phyloP scores from a whole-genome alignment of 768 basidiomycete species.

The Trametes elegans region DNA sequence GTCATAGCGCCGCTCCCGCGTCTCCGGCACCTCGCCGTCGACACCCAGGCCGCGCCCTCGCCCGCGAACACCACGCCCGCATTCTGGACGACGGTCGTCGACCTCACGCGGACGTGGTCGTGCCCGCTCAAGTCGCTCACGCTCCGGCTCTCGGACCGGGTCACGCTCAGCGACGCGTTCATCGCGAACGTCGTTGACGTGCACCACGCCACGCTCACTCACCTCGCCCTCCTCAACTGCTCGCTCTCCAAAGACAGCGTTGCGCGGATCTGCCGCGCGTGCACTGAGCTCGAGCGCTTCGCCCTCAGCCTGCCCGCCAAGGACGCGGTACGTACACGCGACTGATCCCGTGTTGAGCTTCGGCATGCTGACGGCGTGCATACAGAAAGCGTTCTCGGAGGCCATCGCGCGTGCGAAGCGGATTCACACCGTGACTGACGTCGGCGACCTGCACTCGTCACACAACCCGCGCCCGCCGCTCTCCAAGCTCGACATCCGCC shows the following conservation, averaged over 20 bases:
- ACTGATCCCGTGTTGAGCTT: background rate
- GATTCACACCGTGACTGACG: constrained; percentile 46
- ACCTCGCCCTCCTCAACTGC: constrained; percentile 49
- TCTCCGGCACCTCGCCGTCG: constrained; percentile 53
- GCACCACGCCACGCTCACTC: constrained; percentile 42
- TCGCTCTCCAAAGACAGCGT: constrained; percentile 40
- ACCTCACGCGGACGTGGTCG: constrained; percentile 31
- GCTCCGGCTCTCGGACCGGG: constrained; percentile 46
- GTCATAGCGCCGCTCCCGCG: constrained; percentile 35
- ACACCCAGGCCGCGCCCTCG: constrained; percentile 38
- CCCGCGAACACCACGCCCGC: constrained; percentile 24
- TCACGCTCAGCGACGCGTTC: constrained; percentile 37
- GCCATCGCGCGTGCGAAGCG: constrained; percentile 37
- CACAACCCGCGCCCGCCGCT: constrained; percentile 41
- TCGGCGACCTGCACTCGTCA: constrained; percentile 38
- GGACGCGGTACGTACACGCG: constrained; percentile 34
- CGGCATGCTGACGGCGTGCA: too few species aligned
- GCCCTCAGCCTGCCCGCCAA: constrained; percentile 50
- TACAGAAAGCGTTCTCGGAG: constrained; percentile 32
- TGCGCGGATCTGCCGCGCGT: constrained; percentile 39
- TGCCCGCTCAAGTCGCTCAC: constrained; percentile 36
- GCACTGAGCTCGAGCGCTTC: constrained; percentile 47
- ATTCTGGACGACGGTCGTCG: constrained; percentile 32
- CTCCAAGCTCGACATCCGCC: constrained; percentile 35
- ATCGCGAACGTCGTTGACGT: constrained; percentile 41